Conservation (phyloP, 75 land plant species). For the Chamaecyparis obtusa region DNA sequence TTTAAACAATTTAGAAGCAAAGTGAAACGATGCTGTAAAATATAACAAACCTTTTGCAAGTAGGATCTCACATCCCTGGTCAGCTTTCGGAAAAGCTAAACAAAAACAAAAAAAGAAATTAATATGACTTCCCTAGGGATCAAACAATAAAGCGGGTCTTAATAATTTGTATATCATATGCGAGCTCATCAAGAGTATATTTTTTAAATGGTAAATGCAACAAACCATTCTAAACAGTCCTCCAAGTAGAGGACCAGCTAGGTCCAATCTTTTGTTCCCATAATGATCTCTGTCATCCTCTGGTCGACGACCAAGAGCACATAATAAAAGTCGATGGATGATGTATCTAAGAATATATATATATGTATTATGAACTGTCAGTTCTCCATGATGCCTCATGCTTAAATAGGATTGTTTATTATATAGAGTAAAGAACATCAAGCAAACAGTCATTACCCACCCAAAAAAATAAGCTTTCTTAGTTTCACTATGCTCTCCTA, state of each 20-base stretch:
- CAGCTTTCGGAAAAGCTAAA: conserved; percentile 90
- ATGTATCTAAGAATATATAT: conserved; percentile 59
- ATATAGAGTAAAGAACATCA: background rate
- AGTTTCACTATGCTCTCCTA: conserved; percentile 94
- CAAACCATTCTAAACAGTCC: conserved; percentile 89
- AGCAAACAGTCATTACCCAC: conserved; percentile 22
- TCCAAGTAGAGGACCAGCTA: conserved; percentile 99
- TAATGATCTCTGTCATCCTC: conserved; percentile 99
- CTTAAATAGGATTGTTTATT: background rate
- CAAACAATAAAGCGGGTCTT: conserved; percentile 5
- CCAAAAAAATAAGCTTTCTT: conserved; percentile 99
- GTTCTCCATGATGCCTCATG: background rate
- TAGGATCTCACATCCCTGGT: conserved; percentile 96
- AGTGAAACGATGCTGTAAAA: background rate
- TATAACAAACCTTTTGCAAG: conserved; percentile 72
- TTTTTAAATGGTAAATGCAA: conserved; percentile 4
- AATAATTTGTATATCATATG: background rate
- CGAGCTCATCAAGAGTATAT: background rate
- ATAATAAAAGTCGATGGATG: conserved; percentile 87
- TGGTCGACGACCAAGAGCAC: conserved; percentile 93
- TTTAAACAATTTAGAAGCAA: background rate
- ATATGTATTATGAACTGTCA: no score
- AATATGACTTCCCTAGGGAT: background rate
- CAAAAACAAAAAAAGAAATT: background rate
- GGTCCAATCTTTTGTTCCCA: conserved; percentile 98